A percentile compares a stretch with the other conserved stretches of the same genome.
phyloP scores from a whole-genome alignment of 148 eudicot genomes.

The Rhododendron simsii region DNA sequence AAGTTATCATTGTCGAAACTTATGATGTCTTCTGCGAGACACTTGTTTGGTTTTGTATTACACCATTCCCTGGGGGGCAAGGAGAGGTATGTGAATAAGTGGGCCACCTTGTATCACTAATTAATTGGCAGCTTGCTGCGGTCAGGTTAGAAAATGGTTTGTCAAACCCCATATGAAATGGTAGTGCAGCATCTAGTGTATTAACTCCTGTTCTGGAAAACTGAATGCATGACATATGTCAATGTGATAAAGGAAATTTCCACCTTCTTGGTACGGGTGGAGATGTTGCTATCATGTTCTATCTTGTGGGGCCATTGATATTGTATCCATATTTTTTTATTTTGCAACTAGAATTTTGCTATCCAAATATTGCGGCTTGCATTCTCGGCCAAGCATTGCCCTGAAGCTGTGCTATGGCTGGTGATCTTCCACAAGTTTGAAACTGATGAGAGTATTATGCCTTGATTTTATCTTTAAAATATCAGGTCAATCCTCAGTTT shows the following conservation, averaged over 20 bases:
- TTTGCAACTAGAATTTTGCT: neutral
- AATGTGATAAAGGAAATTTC: neutral
- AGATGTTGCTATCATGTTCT: neutral
- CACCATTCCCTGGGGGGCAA: neutral
- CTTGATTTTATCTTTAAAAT: slow-evolving; percentile 5
- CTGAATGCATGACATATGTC: neutral
- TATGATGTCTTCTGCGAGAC: neutral
- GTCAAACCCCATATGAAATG: neutral
- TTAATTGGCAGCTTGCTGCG: neutral
- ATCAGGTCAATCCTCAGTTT: slow-evolving; percentile 97
- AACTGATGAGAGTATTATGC: neutral
- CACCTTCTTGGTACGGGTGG: neutral
- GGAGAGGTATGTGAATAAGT: neutral
- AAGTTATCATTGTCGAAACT: neutral
- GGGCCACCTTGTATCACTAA: neutral
- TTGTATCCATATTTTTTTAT: neutral
- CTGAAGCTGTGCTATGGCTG: neutral
- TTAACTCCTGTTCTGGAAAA: neutral
- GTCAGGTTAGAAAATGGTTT: neutral
- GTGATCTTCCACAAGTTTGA: neutral
- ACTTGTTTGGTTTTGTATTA: neutral
- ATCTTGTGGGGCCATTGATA: neutral
- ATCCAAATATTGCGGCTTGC: neutral
- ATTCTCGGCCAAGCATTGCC: neutral
- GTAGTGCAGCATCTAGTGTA: neutral